These are phyloP conservation scores for Pseudogymnoascus sp. DNA, from an alignment of 2,329 filamentous ascomycete genomes.

Conservation along the genomic window DNA sequence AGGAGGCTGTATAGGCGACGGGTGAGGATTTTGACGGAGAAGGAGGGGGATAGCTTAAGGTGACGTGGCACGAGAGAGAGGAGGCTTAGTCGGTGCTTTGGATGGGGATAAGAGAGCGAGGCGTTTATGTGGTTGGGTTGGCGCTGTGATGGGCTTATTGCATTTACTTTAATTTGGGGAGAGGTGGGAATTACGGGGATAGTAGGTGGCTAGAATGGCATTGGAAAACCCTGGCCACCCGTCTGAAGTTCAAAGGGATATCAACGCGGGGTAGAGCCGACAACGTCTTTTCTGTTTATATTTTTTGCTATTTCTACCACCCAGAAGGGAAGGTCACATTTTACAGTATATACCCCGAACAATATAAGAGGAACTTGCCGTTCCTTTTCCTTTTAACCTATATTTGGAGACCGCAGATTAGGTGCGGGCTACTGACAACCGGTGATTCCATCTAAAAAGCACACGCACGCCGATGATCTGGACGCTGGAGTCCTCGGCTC, in stretches of 20 bases:
- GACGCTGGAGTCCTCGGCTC: background rate
- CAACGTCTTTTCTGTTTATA: background rate
- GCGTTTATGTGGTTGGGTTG: background rate
- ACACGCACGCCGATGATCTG: background rate
- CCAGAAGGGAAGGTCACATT: conserved; percentile 8
- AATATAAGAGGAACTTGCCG: conserved; percentile 1
- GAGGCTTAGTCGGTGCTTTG: background rate
- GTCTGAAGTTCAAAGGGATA: background rate
- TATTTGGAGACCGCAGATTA: background rate
- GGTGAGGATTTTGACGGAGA: conserved; percentile 6
- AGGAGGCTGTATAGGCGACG: conserved; percentile 32
- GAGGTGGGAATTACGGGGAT: background rate
- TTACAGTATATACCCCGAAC: conserved; percentile 6
- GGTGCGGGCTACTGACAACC: background rate
- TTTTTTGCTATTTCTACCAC: background rate
- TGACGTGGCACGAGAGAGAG: conserved; percentile 16
- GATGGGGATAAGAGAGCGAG: background rate
- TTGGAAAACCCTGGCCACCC: background rate
- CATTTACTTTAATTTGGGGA: background rate
- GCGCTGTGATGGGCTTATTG: background rate
- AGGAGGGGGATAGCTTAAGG: conserved; percentile 21
- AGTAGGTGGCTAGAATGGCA: background rate
- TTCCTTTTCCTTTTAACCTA: background rate
- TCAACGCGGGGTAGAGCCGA: background rate
- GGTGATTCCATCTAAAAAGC: background rate